Evolutionary conservation across 129 eudicot species (phyloP).

Genomic region (Daucus carota): DNA sequence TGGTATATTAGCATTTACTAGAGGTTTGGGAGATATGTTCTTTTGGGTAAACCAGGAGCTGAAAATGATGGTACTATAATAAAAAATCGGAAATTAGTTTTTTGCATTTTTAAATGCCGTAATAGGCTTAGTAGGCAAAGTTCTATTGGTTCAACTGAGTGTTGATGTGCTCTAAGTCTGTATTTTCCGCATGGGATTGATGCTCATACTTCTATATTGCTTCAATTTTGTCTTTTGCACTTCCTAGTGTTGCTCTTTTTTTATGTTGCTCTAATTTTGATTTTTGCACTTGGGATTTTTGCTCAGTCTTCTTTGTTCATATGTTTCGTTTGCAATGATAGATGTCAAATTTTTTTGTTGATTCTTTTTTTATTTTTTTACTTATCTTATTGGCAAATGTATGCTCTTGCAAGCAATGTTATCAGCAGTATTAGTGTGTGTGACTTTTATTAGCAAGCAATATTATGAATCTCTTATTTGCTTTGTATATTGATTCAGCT

Average conservation of each 20-base stretch:
- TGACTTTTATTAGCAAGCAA: neutral
- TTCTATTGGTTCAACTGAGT: neutral
- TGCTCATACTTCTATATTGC: too few species aligned
- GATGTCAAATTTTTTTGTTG: neutral
- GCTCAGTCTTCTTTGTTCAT: neutral
- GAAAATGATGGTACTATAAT: neutral
- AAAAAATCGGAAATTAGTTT: neutral
- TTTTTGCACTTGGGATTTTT: neutral
- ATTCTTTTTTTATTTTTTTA: neutral
- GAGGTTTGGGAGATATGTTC: neutral
- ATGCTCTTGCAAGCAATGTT: neutral
- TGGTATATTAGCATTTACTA: neutral
- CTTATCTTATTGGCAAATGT: neutral
- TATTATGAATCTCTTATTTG: neutral
- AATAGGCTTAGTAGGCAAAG: neutral
- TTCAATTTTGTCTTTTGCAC: too few species aligned
- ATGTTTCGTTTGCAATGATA: neutral
- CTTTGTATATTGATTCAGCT: neutral
- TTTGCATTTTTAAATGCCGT: too few species aligned
- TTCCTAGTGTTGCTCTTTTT: too few species aligned
- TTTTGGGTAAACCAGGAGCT: neutral
- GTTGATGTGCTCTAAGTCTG: neutral
- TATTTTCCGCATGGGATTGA: too few species aligned
- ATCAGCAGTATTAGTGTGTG: neutral
- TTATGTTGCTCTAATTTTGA: too few species aligned